These are phyloP conservation scores for Candida coquimbonensis DNA, from an alignment of 805 yeast genomes.

Conservation along the genomic window DNA sequence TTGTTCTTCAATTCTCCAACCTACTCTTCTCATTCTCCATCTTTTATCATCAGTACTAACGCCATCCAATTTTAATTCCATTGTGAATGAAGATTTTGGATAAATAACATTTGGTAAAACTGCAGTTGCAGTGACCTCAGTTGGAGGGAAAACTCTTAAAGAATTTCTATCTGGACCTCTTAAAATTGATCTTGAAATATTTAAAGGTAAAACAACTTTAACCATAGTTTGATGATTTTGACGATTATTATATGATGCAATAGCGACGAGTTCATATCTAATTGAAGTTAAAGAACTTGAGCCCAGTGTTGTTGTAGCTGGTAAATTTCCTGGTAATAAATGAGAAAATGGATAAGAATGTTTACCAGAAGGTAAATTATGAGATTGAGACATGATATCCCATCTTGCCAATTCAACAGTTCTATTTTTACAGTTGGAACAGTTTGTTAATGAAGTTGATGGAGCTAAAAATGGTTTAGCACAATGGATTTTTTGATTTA, in stretches of 20 bases:
- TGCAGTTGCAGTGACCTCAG: slow-evolving; percentile 81
- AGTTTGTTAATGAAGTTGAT: slow-evolving; percentile 39
- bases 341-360: slow-evolving; percentile 93
- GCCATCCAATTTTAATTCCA: slow-evolving; percentile 77
- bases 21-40: slow-evolving; percentile 88
- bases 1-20: slow-evolving; percentile 85
- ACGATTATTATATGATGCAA: slow-evolving; percentile 35
- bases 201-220: slow-evolving; percentile 52
- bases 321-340: slow-evolving; percentile 79
- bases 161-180: slow-evolving; percentile 83
- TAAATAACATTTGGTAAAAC: slow-evolving; percentile 82
- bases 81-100: slow-evolving; percentile 79
- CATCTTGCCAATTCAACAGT: slow-evolving; percentile 70
- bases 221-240: slow-evolving; percentile 29
- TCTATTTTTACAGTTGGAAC: slow-evolving; percentile 51
- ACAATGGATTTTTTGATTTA: slow-evolving; percentile 66
- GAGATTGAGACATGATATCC: slow-evolving; percentile 65
- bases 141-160: slow-evolving; percentile 90
- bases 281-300: slow-evolving; percentile 43
- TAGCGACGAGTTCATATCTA: slow-evolving; percentile 71
- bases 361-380: slow-evolving; percentile 54
- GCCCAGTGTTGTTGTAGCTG: slow-evolving; percentile 66
- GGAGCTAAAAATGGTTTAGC: slow-evolving; percentile 61
- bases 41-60: slow-evolving; percentile 50
- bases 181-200: slow-evolving; percentile 68